These are phyloP conservation scores for Tolypocladium inflatum DNA, from an alignment of 2,329 filamentous ascomycete genomes.

Conservation along the genomic window DNA sequence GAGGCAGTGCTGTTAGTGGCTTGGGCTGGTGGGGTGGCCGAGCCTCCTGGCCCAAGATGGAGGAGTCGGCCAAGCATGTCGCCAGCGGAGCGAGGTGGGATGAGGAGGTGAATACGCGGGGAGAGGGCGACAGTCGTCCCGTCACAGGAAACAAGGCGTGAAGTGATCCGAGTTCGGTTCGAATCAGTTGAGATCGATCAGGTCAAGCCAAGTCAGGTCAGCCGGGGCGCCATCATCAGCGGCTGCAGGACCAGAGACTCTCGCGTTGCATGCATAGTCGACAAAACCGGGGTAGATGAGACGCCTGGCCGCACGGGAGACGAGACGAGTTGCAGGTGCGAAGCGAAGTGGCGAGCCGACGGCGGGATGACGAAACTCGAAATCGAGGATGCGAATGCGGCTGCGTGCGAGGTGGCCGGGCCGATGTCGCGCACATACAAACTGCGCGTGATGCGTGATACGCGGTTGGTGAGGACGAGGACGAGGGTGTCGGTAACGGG, in stretches of 20 bases:
- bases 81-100: not conserved
- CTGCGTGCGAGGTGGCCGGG: not conserved
- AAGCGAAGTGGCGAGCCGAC: not conserved
- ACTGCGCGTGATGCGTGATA: not conserved
- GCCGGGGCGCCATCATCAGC: slow-evolving; percentile 1
- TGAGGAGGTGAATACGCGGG: not conserved
- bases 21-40: slow-evolving; percentile 27
- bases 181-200: not conserved
- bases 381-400: not conserved
- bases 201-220: not conserved
- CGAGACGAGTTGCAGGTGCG: not conserved
- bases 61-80: slow-evolving; percentile 56
- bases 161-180: not conserved
- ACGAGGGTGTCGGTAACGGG: not conserved
- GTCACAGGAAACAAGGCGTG: not conserved
- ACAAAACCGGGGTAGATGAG: not conserved
- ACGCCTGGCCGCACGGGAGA: not conserved
- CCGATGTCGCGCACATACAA: not conserved
- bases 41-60: slow-evolving; percentile 42
- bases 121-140: not conserved
- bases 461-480: not conserved
- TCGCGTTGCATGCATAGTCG: slow-evolving; percentile 3
- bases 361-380: not conserved
- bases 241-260: slow-evolving; percentile 1
- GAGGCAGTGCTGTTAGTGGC: slow-evolving; percentile 19